These are phyloP conservation scores for Claviceps spartinae DNA, from an alignment of 2,329 filamentous ascomycete species.

Conservation along the genomic window DNA sequence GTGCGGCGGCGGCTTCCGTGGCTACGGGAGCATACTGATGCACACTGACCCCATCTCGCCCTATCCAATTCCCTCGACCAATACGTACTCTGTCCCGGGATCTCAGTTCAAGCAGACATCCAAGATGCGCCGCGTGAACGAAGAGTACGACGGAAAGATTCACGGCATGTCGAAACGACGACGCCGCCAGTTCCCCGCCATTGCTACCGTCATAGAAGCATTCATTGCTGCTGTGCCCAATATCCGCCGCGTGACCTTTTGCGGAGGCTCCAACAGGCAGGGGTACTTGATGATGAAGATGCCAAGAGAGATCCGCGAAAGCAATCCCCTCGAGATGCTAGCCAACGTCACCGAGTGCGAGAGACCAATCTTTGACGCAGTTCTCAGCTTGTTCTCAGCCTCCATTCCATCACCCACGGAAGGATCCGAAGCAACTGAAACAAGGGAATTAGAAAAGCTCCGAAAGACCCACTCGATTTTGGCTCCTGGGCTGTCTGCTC, in stretches of 20 bases:
- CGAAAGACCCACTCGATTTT: slow-evolving; percentile 27
- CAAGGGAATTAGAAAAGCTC: slow-evolving; percentile 11
- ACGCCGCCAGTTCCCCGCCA: slow-evolving; percentile 70
- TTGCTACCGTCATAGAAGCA: slow-evolving; percentile 65
- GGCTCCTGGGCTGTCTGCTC: slow-evolving; percentile 24
- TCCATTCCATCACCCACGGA: slow-evolving; percentile 24
- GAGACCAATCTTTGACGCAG: slow-evolving; percentile 19
- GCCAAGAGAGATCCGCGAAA: slow-evolving; percentile 40
- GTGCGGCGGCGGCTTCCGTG: slow-evolving; percentile 79
- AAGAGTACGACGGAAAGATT: slow-evolving; percentile 38
- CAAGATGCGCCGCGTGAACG: slow-evolving; percentile 38
- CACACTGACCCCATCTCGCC: slow-evolving; percentile 57
- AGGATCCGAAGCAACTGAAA: slow-evolving; percentile 8
- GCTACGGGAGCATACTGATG: slow-evolving; percentile 85
- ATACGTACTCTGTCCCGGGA: slow-evolving; percentile 57
- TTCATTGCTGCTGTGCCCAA: slow-evolving; percentile 55
- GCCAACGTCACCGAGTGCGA: slow-evolving; percentile 14
- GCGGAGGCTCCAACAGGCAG: slow-evolving; percentile 76
- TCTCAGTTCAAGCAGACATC: slow-evolving; percentile 43
- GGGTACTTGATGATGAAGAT: slow-evolving; percentile 67
- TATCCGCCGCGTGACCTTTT: slow-evolving; percentile 67
- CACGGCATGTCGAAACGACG: slow-evolving; percentile 72
- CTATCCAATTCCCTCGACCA: slow-evolving; percentile 74
- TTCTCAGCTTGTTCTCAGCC: slow-evolving; percentile 24
- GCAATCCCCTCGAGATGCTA: slow-evolving; percentile 45